These are phyloP conservation scores for Tetrahymena malaccensis DNA, from an alignment of 73 alveolate genomes.

Conservation along the genomic window DNA sequence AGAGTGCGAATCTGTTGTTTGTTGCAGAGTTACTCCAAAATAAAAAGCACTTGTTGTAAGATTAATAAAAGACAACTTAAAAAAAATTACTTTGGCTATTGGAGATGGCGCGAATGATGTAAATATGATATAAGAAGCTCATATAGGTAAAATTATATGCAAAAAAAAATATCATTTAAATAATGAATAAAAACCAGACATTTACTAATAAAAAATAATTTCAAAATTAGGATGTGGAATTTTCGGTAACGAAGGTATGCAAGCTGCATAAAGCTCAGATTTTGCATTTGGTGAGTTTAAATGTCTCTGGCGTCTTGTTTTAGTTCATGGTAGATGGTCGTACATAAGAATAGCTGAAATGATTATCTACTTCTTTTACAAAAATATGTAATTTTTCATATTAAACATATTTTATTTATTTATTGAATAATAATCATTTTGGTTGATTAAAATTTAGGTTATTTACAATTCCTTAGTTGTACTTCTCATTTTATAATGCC, in stretches of 20 bases:
- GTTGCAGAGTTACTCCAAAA: constrained; percentile 82
- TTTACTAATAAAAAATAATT: not conserved
- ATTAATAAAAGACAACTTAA: constrained; percentile 61
- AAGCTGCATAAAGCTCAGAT: constrained; percentile 90
- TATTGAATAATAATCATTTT: not conserved
- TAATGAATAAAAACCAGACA: not conserved
- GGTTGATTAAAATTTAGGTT: not conserved
- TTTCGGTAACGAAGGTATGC: constrained; percentile 94
- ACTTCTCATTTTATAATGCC: constrained; percentile 45
- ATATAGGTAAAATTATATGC: constrained; percentile 22
- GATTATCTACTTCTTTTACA: constrained; percentile 85
- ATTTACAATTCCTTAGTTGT: constrained; percentile 24
- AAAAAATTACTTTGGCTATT: constrained; percentile 65
- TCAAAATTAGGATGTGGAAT: constrained; percentile 73
- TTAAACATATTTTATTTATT: not conserved
- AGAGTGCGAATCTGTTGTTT: constrained; percentile 64
- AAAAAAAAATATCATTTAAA: not conserved
- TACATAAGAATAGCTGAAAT: constrained; percentile 79
- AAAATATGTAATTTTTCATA: constrained; percentile 42
- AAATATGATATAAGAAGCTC: constrained; percentile 70
- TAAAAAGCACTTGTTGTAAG: constrained; percentile 71
- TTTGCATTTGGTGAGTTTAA: constrained; percentile 89
- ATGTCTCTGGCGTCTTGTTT: constrained; percentile 69
- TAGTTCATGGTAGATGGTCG: constrained; percentile 86
- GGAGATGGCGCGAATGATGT: constrained; percentile 97